These are phyloP conservation scores for Marasmius fiardii DNA, from an alignment of 1,284 basidiomycete genomes.

Conservation along the genomic window DNA sequence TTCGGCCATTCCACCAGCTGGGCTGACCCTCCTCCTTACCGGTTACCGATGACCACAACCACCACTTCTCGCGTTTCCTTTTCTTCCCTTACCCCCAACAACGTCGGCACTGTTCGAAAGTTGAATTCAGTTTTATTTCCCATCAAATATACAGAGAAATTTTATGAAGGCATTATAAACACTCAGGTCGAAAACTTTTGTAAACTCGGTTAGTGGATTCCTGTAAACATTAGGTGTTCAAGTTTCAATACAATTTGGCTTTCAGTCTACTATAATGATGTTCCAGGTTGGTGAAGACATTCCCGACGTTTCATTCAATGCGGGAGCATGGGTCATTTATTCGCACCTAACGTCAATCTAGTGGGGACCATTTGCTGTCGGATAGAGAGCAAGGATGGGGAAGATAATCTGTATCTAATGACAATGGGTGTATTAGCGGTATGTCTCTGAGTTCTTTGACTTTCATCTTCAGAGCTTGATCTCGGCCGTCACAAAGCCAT, in stretches of 20 bases:
- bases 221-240: slow-evolving; percentile 1
- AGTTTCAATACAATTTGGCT: slow-evolving; percentile 9
- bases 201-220: slow-evolving; percentile 57
- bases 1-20: too few species aligned
- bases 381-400: slow-evolving; percentile 60
- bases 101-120: slow-evolving; percentile 77
- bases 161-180: slow-evolving; percentile 69
- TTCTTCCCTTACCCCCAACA: slow-evolving; percentile 72
- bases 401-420: slow-evolving; percentile 70
- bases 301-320: neutral
- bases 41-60: slow-evolving; percentile 3
- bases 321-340: slow-evolving; percentile 7
- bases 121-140: slow-evolving; percentile 70
- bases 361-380: slow-evolving; percentile 81
- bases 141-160: slow-evolving; percentile 75
- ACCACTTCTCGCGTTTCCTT: slow-evolving; percentile 53
- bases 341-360: slow-evolving; percentile 24
- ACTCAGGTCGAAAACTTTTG: slow-evolving; percentile 77
- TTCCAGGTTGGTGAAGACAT: slow-evolving; percentile 42
- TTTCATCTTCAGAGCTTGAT: neutral
- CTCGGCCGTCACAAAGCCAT: slow-evolving; percentile 51
- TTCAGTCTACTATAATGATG: slow-evolving; percentile 81
- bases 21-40: too few species aligned
- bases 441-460: slow-evolving; percentile 27
- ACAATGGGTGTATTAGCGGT: slow-evolving; percentile 83